A percentile compares a stretch with the other conserved stretches of the same genome.
Evolutionary conservation across 495 filamentous ascomycete species (phyloP).

Genomic region (Neurospora sp.): DNA sequence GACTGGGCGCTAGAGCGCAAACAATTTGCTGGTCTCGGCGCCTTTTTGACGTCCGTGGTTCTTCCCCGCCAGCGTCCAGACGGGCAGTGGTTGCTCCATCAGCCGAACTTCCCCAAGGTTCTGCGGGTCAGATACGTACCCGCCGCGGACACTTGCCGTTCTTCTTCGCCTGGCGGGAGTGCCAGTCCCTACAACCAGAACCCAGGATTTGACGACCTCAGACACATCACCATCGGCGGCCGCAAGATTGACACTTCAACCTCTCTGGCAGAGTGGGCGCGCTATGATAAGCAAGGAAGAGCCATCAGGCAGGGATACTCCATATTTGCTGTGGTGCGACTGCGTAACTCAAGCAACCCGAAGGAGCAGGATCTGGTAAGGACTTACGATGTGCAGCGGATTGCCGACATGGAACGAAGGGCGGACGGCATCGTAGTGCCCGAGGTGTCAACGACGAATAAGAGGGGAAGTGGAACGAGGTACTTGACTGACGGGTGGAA

Average conservation of each 20-base stretch:
- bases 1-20: neutral
- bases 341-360: neutral
- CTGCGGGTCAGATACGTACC: neutral
- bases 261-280: neutral
- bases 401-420: neutral
- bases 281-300: neutral
- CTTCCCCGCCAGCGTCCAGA: neutral
- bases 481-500: neutral
- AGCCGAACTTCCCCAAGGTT: neutral
- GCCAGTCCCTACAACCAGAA: neutral
- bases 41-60: neutral
- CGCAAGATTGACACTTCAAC: neutral
- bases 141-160: neutral
- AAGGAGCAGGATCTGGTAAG: neutral
- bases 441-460: neutral
- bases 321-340: neutral
- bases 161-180: neutral
- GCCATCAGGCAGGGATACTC: neutral
- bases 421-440: neutral
- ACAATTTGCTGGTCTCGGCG: neutral
- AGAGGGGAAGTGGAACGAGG: neutral
- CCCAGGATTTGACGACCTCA: neutral
- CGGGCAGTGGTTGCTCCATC: neutral
- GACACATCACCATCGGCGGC: neutral
- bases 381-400: neutral